phyloP scores from a whole-genome alignment of 345 rosid genomes.

The Crucihimalaya himalaica region DNA sequence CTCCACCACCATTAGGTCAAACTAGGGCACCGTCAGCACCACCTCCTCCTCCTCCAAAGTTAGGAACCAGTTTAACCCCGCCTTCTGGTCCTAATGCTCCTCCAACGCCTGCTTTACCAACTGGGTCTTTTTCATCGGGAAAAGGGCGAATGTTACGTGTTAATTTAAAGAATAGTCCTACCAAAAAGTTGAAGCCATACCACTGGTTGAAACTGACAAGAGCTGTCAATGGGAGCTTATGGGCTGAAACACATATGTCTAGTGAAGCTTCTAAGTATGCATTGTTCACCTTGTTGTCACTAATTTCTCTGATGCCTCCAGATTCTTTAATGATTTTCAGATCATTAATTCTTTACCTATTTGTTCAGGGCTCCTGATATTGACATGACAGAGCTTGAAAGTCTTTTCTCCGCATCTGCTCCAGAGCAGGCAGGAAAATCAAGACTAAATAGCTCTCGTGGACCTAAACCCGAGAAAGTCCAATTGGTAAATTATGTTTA shows the following conservation, averaged over 20 bases:
- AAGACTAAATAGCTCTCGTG: slow-evolving; percentile 46
- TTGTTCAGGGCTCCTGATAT: slow-evolving; percentile 83
- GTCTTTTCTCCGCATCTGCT: slow-evolving; percentile 77
- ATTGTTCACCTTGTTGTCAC: slow-evolving; percentile 20
- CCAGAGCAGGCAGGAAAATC: slow-evolving; percentile 59
- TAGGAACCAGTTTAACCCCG: slow-evolving; percentile 22
- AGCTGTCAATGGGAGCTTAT: slow-evolving; percentile 93
- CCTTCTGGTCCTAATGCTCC: slow-evolving; percentile 33
- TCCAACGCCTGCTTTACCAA: slow-evolving; percentile 64
- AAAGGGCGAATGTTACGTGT: slow-evolving; percentile 76
- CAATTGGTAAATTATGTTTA: slow-evolving; percentile 64
- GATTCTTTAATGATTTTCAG: slow-evolving; percentile 17
- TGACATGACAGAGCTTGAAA: slow-evolving; percentile 94
- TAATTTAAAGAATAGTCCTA: slow-evolving; percentile 52
- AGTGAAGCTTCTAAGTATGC: slow-evolving; percentile 84
- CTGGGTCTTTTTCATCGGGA: slow-evolving; percentile 52
- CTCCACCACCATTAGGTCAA: slow-evolving; percentile 51
- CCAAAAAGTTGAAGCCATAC: slow-evolving; percentile 88
- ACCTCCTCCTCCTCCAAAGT: slow-evolving; percentile 60
- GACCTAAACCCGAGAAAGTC: slow-evolving; percentile 80
- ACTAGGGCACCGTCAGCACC: slow-evolving; percentile 35
- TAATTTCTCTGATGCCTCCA: slow-evolving; percentile 20
- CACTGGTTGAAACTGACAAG: slow-evolving; percentile 96
- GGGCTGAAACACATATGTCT: slow-evolving; percentile 95
- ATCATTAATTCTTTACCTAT: slow-evolving; percentile 20